phyloP scores from a whole-genome alignment of 768 basidiomycete species.

The Mycena indigotica region DNA sequence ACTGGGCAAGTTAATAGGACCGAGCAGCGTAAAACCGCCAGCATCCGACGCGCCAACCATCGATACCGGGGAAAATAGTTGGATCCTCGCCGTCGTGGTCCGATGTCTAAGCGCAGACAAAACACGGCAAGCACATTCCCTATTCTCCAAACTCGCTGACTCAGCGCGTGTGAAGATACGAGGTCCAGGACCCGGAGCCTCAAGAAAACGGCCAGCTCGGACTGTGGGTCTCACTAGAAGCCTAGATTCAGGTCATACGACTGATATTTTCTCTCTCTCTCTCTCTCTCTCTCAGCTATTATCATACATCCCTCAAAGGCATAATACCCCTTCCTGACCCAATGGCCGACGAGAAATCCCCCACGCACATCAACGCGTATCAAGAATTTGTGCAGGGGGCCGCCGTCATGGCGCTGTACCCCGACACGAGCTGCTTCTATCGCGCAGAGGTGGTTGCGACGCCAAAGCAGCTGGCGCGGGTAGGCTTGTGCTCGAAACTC shows the following conservation, averaged over 20 bases:
- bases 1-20: constrained; percentile 33
- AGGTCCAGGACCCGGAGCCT: constrained; percentile 84
- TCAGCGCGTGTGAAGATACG: constrained; percentile 58
- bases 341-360: constrained; percentile 53
- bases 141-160: no score
- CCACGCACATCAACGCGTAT: constrained; percentile 69
- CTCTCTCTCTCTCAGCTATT: constrained; percentile 45
- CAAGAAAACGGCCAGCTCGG: constrained; percentile 80
- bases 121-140: no score
- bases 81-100: constrained; percentile 81
- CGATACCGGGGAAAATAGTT: constrained; percentile 58
- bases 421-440: constrained; percentile 90
- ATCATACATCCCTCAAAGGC: constrained; percentile 67
- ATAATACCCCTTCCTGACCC: constrained; percentile 85
- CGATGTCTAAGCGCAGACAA: constrained; percentile 73
- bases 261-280: constrained; percentile 10
- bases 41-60: constrained; percentile 21
- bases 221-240: no score
- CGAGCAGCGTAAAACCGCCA: constrained; percentile 4
- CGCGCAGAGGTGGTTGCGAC: constrained; percentile 81
- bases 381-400: constrained; percentile 72
- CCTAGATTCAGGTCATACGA: constrained; percentile 6
- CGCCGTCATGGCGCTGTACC: constrained; percentile 83
- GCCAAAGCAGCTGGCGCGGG: constrained; percentile 48
- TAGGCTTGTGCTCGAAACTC: no score